Evolutionary conservation across 805 yeast genomes (phyloP).

Genomic region (Metschnikowia proteae): DNA sequence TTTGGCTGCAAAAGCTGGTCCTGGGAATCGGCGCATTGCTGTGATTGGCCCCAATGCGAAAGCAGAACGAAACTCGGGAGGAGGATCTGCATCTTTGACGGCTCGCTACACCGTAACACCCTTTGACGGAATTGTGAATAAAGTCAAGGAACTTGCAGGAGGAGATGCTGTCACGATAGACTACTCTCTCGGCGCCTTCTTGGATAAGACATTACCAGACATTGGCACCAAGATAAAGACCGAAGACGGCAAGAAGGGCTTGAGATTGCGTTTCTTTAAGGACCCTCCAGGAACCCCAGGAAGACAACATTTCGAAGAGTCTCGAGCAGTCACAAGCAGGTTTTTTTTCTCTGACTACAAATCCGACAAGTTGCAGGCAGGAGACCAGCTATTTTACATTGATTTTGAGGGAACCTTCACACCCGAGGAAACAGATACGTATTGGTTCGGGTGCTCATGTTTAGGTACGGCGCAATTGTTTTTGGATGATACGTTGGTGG

Average conservation of each 20-base stretch:
- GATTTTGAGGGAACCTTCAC: slow-evolving; percentile 41
- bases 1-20: slow-evolving; percentile 19
- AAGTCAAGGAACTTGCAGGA: slow-evolving; percentile 20
- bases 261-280: slow-evolving; percentile 24
- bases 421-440: slow-evolving; percentile 47
- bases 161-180: slow-evolving; percentile 16
- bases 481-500: slow-evolving; percentile 48
- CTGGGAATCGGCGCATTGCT: slow-evolving; percentile 38
- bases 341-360: slow-evolving; percentile 21
- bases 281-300: slow-evolving; percentile 24
- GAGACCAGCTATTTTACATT: slow-evolving; percentile 36
- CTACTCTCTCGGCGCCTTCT: slow-evolving; percentile 32
- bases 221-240: slow-evolving; percentile 21
- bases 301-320: slow-evolving; percentile 26
- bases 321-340: slow-evolving; percentile 14
- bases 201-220: slow-evolving; percentile 31
- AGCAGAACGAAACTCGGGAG: slow-evolving; percentile 50
- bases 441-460: slow-evolving; percentile 50
- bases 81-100: slow-evolving; percentile 58
- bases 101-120: slow-evolving; percentile 52
- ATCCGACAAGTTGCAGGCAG: slow-evolving; percentile 7
- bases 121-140: slow-evolving; percentile 41
- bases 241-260: slow-evolving; percentile 26
- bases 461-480: slow-evolving; percentile 55
- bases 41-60: slow-evolving; percentile 62